phyloP scores from a whole-genome alignment of 495 filamentous ascomycete species.

The Neurospora sp. region DNA sequence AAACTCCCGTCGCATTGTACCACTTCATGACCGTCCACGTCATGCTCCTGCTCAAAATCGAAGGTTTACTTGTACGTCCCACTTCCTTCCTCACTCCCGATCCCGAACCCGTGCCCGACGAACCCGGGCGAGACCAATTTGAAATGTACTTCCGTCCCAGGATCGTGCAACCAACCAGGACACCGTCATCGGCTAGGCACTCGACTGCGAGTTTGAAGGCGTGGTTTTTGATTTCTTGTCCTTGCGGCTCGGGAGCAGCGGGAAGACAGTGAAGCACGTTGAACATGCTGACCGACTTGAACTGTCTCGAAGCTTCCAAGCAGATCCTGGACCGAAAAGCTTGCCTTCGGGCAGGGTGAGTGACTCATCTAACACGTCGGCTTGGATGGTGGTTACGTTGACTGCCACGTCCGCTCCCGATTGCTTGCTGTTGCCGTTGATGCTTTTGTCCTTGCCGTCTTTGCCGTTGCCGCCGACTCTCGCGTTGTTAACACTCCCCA shows the following conservation, averaged over 20 bases:
- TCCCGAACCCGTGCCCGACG: slow-evolving; percentile 1
- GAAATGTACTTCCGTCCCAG: slow-evolving; percentile 12
- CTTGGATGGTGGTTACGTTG: slow-evolving; percentile 6
- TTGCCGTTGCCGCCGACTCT: background rate
- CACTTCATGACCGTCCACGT: slow-evolving; percentile 19
- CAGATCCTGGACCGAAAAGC: background rate
- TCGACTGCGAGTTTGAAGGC: slow-evolving; percentile 18
- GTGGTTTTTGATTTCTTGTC: slow-evolving; percentile 7
- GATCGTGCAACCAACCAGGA: slow-evolving; percentile 25
- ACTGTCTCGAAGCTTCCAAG: slow-evolving; percentile 3
- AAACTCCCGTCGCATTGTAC: slow-evolving; percentile 19
- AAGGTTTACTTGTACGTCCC: background rate
- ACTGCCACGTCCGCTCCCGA: background rate
- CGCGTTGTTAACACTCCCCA: background rate
- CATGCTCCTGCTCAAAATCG: slow-evolving; percentile 4
- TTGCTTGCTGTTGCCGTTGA: background rate
- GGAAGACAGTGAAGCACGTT: slow-evolving; percentile 33
- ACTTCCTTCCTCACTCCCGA: background rate
- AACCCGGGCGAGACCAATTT: slow-evolving; percentile 8
- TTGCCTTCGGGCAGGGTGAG: background rate
- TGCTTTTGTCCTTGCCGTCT: background rate
- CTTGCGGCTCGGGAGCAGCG: slow-evolving; percentile 5
- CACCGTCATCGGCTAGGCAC: slow-evolving; percentile 20
- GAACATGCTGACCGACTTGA: slow-evolving; percentile 30
- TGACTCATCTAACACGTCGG: slow-evolving; percentile 11